These are phyloP conservation scores for Ostreobium quekettii DNA, from an alignment of 139 green algal genomes.

Conservation along the genomic window DNA sequence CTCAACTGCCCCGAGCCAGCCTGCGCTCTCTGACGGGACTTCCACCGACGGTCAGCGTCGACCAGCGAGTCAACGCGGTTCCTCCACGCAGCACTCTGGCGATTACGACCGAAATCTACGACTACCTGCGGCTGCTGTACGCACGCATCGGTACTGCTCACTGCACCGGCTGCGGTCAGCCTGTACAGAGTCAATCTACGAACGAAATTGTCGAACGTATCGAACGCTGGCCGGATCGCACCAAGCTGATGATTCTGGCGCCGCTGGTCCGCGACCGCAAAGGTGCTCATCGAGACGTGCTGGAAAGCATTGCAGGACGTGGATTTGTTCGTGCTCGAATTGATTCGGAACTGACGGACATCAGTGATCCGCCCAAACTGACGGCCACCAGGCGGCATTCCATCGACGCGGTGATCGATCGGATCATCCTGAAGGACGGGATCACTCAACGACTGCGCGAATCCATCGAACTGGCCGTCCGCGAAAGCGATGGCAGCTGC, in stretches of 20 bases:
- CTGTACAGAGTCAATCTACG: too few relatives aligned
- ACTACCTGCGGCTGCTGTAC: too few relatives aligned
- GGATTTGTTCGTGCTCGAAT: not conserved
- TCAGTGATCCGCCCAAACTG: not conserved
- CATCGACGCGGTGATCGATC: slow-evolving; percentile 14
- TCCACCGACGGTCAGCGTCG: too few relatives aligned
- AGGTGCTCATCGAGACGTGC: not conserved
- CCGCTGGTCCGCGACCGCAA: slow-evolving; percentile 5
- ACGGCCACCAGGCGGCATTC: not conserved
- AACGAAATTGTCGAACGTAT: slow-evolving; percentile 3
- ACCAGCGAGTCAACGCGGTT: too few relatives aligned
- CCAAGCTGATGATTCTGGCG: not conserved
- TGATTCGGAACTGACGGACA: not conserved
- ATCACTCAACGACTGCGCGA: not conserved
- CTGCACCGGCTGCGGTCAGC: too few relatives aligned
- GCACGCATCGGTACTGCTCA: too few relatives aligned
- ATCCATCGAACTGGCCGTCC: not conserved
- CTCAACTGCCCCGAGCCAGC: too few relatives aligned
- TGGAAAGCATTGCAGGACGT: not conserved
- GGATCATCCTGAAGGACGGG: not conserved
- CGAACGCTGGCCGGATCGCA: not conserved
- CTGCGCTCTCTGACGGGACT: too few relatives aligned
- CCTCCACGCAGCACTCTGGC: too few relatives aligned
- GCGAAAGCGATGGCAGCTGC: not conserved
- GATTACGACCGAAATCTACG: too few relatives aligned